Evolutionary conservation across 176 grass and related monocot species (phyloP).

Genomic region (Raddia distichophylla): DNA sequence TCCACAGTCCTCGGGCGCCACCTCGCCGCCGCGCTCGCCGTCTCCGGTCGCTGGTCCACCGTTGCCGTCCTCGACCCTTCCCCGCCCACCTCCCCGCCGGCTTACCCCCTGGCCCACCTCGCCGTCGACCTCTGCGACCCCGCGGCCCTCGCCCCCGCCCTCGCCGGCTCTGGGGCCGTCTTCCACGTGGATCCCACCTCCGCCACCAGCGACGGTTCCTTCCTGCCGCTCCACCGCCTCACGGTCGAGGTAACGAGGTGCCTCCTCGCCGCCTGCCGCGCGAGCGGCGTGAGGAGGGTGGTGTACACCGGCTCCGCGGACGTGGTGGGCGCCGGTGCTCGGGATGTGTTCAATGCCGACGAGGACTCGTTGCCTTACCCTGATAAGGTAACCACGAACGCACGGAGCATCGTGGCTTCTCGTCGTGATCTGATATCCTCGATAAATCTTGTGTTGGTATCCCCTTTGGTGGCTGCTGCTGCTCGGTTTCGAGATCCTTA

Average conservation of each 20-base stretch:
- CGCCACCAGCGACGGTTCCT: constrained; percentile 34
- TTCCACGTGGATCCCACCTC: constrained; percentile 81
- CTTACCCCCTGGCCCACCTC: constrained; percentile 37
- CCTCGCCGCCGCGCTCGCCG: constrained; percentile 61
- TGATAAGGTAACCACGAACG: constrained; percentile 55
- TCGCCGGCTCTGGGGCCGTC: constrained; percentile 54
- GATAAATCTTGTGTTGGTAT: not conserved
- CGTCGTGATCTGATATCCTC: not conserved
- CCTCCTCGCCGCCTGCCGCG: constrained; percentile 62
- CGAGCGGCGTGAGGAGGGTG: constrained; percentile 53
- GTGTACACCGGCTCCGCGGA: constrained; percentile 75
- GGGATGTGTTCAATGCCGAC: constrained; percentile 48
- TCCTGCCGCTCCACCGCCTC: constrained; percentile 60
- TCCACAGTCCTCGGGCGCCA: constrained; percentile 67
- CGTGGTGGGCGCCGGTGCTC: constrained; percentile 53
- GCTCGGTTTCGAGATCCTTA: not conserved
- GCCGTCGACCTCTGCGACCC: constrained; percentile 49
- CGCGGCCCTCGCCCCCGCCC: constrained; percentile 23
- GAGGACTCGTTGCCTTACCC: constrained; percentile 69
- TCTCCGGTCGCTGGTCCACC: constrained; percentile 58
- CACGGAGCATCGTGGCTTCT: constrained; percentile 1
- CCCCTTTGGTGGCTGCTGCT: not conserved
- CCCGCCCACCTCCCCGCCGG: constrained; percentile 12
- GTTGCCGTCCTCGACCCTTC: constrained; percentile 57
- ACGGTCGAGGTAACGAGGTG: constrained; percentile 54